Percentiles rank a stretch among this genome's conserved stretches.
phyloP scores from a whole-genome alignment of 768 basidiomycete genomes.

The Tricholoma matsutake region DNA sequence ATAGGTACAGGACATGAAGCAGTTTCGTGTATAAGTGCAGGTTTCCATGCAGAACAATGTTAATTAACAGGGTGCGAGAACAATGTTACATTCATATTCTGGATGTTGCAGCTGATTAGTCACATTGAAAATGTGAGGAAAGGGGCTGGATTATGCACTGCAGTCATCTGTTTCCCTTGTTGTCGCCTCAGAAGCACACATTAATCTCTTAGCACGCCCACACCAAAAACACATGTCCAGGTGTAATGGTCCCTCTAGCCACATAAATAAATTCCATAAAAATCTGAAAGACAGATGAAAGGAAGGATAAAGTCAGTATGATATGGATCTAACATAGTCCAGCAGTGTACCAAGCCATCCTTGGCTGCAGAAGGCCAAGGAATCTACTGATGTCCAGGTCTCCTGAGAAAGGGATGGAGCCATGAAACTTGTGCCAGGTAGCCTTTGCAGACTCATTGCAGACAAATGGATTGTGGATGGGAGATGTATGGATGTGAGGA shows the following conservation, averaged over 20 bases:
- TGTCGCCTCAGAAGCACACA: background rate
- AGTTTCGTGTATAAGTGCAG: background rate
- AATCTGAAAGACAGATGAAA: conserved; percentile 1
- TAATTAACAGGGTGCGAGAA: too few relatives aligned
- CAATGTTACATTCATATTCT: conserved; percentile 1
- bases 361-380: background rate
- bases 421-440: background rate
- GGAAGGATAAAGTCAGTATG: background rate
- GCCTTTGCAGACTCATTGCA: conserved; percentile 1
- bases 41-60: background rate
- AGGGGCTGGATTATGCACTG: background rate
- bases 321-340: background rate
- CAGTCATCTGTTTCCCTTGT: background rate
- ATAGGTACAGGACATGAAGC: conserved; percentile 2
- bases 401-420: background rate
- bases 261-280: conserved; percentile 4
- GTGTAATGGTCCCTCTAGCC: background rate
- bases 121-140: background rate
- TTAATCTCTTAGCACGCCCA: background rate
- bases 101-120: background rate
- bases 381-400: background rate
- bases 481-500: conserved; percentile 2
- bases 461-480: background rate
- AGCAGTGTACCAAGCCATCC: background rate
- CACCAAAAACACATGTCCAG: conserved; percentile 1